Evolutionary conservation across 805 yeast genomes (phyloP).

Genomic region (Crinitomyces ghanaensis): DNA sequence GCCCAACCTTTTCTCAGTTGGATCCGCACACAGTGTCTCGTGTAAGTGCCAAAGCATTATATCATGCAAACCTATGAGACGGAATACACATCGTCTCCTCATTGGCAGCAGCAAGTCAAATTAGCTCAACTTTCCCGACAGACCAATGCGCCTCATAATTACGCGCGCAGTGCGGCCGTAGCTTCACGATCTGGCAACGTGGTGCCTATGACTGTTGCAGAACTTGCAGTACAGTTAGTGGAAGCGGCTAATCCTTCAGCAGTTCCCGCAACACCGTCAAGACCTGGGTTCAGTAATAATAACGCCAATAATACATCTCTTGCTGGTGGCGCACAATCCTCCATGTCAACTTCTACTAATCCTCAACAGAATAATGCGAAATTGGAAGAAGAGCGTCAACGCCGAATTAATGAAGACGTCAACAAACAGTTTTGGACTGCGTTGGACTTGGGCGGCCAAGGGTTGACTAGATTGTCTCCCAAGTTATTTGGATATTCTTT

Average conservation of each 20-base stretch:
- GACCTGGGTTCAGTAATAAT: too few species aligned
- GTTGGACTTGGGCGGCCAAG: slow-evolving; percentile 84
- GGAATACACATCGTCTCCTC: slow-evolving; percentile 8
- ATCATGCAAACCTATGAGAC: slow-evolving; percentile 2
- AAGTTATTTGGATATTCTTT: slow-evolving; percentile 72
- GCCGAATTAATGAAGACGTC: slow-evolving; percentile 27
- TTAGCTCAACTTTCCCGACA: slow-evolving; percentile 60
- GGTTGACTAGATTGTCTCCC: slow-evolving; percentile 56
- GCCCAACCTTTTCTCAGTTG: too few species aligned
- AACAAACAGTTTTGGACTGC: slow-evolving; percentile 87
- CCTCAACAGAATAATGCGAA: slow-evolving; percentile 21
- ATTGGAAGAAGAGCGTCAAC: slow-evolving; percentile 31
- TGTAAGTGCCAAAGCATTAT: too few species aligned
- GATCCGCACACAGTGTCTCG: too few species aligned
- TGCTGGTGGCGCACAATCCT: slow-evolving; percentile 16
- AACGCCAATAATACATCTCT: slow-evolving; percentile 4
- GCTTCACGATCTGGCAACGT: slow-evolving; percentile 34
- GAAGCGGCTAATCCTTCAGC: slow-evolving; percentile 9
- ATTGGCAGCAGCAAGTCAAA: slow-evolving; percentile 73
- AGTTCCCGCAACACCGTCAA: slow-evolving; percentile 6
- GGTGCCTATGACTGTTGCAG: slow-evolving; percentile 26
- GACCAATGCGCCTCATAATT: slow-evolving; percentile 61
- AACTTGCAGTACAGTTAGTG: slow-evolving; percentile 28
- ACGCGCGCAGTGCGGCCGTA: slow-evolving; percentile 74
- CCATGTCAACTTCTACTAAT: slow-evolving; percentile 14